Evolutionary conservation across 2,329 filamentous ascomycete genomes (phyloP).

Genomic region (Aspergillus novoparasiticus): DNA sequence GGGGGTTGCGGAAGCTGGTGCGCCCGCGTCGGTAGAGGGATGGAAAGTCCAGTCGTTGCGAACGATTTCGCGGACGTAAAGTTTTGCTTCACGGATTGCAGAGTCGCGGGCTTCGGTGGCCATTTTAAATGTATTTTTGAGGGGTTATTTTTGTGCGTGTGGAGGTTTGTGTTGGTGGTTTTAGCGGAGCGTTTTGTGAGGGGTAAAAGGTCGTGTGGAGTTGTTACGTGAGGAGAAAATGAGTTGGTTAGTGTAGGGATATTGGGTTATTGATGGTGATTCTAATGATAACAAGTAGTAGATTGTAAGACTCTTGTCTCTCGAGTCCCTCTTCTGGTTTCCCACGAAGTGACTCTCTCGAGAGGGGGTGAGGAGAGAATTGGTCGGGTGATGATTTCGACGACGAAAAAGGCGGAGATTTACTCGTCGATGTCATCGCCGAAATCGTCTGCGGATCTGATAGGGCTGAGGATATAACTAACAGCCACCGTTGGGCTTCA

Average conservation of each 20-base stretch:
- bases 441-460: neutral
- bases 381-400: constrained; percentile 2
- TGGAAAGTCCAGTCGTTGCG: constrained; percentile 48
- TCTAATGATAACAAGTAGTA: neutral
- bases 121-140: constrained; percentile 10
- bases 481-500: no score
- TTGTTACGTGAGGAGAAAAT: neutral
- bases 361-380: constrained; percentile 2
- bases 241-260: neutral
- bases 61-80: constrained; percentile 42
- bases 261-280: neutral
- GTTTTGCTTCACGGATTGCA: constrained; percentile 45
- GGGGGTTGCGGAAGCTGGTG: constrained; percentile 22
- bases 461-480: neutral
- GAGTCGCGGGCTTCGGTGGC: constrained; percentile 38
- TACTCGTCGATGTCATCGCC: constrained; percentile 17
- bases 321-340: neutral
- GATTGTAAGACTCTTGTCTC: neutral
- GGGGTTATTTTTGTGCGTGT: neutral
- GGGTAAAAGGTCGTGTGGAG: neutral
- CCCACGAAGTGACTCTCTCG: neutral
- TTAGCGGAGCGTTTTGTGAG: neutral
- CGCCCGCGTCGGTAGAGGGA: constrained; percentile 22
- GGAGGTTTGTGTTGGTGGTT: neutral
- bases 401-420: constrained; percentile 9